These are phyloP conservation scores for Talaromyces sp. DNA, from an alignment of 2,329 filamentous ascomycete species.

Conservation along the genomic window DNA sequence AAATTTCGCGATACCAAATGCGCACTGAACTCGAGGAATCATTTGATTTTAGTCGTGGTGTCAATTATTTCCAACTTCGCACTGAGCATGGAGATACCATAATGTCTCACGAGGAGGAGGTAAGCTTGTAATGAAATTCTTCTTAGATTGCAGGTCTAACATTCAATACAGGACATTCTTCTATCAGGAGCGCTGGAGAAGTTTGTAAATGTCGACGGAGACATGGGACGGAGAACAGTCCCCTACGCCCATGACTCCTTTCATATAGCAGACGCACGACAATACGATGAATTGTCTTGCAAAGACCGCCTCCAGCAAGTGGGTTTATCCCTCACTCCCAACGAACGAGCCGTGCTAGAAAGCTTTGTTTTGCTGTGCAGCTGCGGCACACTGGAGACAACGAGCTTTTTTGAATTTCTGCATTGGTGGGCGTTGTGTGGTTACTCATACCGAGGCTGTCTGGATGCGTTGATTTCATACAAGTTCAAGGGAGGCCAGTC, in stretches of 20 bases:
- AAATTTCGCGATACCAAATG: conserved; percentile 40
- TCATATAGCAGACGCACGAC: conserved; percentile 35
- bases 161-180: conserved; percentile 32
- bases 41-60: conserved; percentile 45
- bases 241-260: conserved; percentile 46
- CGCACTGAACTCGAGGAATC: conserved; percentile 43
- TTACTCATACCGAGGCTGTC: conserved; percentile 45
- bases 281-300: conserved; percentile 46
- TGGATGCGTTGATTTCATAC: conserved; percentile 46
- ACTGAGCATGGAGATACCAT: conserved; percentile 30
- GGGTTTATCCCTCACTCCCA: conserved; percentile 39
- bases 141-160: background rate
- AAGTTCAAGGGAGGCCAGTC: conserved; percentile 51
- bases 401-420: conserved; percentile 52
- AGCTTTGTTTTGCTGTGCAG: conserved; percentile 49
- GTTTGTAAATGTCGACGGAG: conserved; percentile 52
- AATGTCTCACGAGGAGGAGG: conserved; percentile 50
- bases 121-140: conserved; percentile 8
- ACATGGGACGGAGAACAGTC: conserved; percentile 40
- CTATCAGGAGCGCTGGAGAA: conserved; percentile 43
- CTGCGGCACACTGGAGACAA: conserved; percentile 47
- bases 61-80: conserved; percentile 48
- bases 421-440: conserved; percentile 53
- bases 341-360: conserved; percentile 47
- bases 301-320: conserved; percentile 50